phyloP scores from a whole-genome alignment of 1,139 yeast genomes.

The Blastobotrys elegans region DNA sequence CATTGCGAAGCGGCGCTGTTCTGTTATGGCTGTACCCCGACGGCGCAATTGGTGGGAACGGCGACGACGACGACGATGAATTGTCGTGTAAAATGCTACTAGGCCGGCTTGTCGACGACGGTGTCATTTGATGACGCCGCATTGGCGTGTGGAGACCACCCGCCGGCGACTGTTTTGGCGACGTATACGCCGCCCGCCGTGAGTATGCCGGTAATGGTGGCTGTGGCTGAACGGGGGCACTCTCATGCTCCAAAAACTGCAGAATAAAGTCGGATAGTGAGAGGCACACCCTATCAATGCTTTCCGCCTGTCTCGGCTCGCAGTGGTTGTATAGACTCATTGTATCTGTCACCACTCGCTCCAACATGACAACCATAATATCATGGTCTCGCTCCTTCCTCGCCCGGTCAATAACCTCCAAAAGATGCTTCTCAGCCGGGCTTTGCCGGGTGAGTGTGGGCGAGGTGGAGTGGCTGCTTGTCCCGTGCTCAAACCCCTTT shows the following conservation, averaged over 20 bases:
- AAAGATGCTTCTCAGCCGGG: constrained; percentile 26
- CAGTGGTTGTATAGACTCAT: constrained; percentile 22
- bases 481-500: not conserved
- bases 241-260: constrained; percentile 16
- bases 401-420: constrained; percentile 23
- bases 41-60: not conserved
- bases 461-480: not conserved
- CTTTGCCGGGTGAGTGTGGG: constrained; percentile 21
- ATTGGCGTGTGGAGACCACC: not conserved
- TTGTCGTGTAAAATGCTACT: constrained; percentile 1
- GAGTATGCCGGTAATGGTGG: not conserved
- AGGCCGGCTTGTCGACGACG: no score
- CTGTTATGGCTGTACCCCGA: not conserved
- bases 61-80: not conserved
- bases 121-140: not conserved
- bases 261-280: constrained; percentile 27
- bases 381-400: constrained; percentile 18
- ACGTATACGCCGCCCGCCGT: not conserved
- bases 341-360: constrained; percentile 26
- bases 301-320: constrained; percentile 13
- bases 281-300: constrained; percentile 26
- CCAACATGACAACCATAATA: constrained; percentile 24
- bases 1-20: constrained; percentile 1
- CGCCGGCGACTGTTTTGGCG: not conserved
- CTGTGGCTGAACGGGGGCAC: not conserved